Base-by-base conservation (phyloP, 768 basidiomycete species). In the Candolleomyces eurysporus region DNA sequence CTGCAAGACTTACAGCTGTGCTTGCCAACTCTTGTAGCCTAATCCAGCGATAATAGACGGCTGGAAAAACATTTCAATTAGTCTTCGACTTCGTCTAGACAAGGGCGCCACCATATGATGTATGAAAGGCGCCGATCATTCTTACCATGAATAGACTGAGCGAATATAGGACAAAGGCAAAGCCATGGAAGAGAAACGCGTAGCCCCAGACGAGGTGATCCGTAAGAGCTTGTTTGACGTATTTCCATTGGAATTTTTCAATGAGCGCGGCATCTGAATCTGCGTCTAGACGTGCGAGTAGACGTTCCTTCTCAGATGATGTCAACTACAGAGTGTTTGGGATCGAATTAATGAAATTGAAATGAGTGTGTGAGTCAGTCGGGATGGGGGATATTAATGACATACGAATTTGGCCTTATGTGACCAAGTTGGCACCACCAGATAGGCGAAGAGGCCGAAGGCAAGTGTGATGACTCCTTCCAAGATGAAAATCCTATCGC, bases 191-290 rank as follows among this genome's bases (percentile, higher is more conserved):
- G 1, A 87, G 73, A 19, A 85, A 65, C 0, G 83, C 83, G 67
- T 88, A 88, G 4, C 74, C 81, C 83, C 84, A 86, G 14, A 84
- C 82, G 16, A 87, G 72, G 60, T 81, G 85, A 63, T 89, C 84
- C 50, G 72, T 77, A 62, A 85, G 74, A 7, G 85, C 84, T 63
- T 85, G 83, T 14, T 74, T 72, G 45, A 86, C 85, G 50, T 81
- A 84, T 46, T 69, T 65, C 86, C 87, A 88, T 42, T 80, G 75
- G 60, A 89, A 88, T 26, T 73, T 73, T 64, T 88, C 86, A 19
- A 78, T 65, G 40, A 77, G 74, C 1, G 75, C 82, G 2, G 84
- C 80, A 67, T 88, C 86, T 3, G 81, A 81, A 59, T 88, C 87
- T 4, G 75, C 71, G 57, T 73, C 71, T 4, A 88, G 75, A 45